Percentiles rank a stretch among this genome's conserved stretches.
phyloP scores from a whole-genome alignment of 176 grass and related monocot species.

The Zoysia pacifica region DNA sequence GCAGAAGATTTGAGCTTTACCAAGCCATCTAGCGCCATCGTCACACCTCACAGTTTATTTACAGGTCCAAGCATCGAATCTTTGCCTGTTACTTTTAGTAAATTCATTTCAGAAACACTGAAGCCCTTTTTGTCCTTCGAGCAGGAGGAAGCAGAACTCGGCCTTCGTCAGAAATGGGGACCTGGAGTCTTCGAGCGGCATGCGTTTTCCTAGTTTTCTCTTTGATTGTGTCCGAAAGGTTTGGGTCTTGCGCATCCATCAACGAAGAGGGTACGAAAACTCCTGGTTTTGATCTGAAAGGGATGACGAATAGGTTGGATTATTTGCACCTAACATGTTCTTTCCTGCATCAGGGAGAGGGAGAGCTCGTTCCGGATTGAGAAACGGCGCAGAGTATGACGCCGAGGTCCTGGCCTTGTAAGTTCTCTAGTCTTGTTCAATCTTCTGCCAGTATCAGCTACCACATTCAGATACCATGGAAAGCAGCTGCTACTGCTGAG shows the following conservation, averaged over 20 bases:
- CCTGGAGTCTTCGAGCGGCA: background rate
- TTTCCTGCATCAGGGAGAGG: conserved; percentile 39
- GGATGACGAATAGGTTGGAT: background rate
- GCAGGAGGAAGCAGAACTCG: too few relatives aligned
- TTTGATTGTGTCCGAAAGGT: conserved; percentile 18
- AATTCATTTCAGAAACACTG: too few relatives aligned
- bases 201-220: conserved; percentile 22
- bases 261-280: conserved; percentile 37
- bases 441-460: background rate
- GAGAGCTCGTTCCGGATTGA: conserved; percentile 35
- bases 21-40: too few relatives aligned
- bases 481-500: background rate
- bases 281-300: background rate
- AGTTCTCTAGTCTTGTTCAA: conserved; percentile 34
- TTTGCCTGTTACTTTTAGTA: too few relatives aligned
- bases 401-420: conserved; percentile 46
- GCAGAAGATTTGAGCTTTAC: too few relatives aligned
- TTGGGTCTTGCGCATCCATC: conserved; percentile 35
- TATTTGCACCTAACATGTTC: conserved; percentile 2
- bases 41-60: too few relatives aligned
- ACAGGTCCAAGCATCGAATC: too few relatives aligned
- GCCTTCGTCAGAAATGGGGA: too few relatives aligned
- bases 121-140: too few relatives aligned
- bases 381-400: conserved; percentile 28
- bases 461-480: background rate